Conservation (phyloP, 2,329 filamentous ascomycete genomes). For the Xylaria sp. region DNA sequence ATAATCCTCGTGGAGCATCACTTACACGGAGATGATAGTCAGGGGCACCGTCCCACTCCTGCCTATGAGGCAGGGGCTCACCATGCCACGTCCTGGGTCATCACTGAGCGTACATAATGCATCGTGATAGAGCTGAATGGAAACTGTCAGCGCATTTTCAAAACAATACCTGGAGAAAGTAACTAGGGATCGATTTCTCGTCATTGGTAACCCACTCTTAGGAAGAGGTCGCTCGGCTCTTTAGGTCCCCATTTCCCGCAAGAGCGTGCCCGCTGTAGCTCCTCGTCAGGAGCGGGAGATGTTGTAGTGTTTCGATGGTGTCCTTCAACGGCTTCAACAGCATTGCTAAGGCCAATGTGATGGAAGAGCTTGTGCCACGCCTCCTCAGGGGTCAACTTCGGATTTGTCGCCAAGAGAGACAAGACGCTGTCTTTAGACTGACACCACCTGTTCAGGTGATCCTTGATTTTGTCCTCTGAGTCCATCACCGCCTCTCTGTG, state of each 20-base stretch:
- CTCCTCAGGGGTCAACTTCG: constrained; percentile 62
- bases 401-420: constrained; percentile 65
- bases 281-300: constrained; percentile 50
- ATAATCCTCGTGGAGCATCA: neutral
- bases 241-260: constrained; percentile 76
- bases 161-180: neutral
- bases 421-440: constrained; percentile 66
- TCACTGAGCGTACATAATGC: constrained; percentile 66
- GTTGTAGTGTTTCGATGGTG: constrained; percentile 40
- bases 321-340: constrained; percentile 5
- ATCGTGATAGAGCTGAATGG: constrained; percentile 71
- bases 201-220: constrained; percentile 58
- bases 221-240: constrained; percentile 74
- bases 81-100: constrained; percentile 62
- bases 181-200: neutral
- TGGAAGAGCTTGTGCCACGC: constrained; percentile 68
- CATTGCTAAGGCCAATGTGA: constrained; percentile 21
- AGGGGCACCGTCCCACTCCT: constrained; percentile 72
- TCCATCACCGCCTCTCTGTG: constrained; percentile 22
- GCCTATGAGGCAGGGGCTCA: constrained; percentile 64
- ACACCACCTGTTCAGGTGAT: constrained; percentile 64
- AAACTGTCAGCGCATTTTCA: constrained; percentile 13
- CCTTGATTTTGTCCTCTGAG: constrained; percentile 53
- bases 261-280: constrained; percentile 63
- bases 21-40: constrained; percentile 72